A percentile compares a stretch with the other conserved stretches of the same genome.
These are phyloP conservation scores for Jatropha curcas DNA, from an alignment of 345 rosid species.

Conservation along the genomic window DNA sequence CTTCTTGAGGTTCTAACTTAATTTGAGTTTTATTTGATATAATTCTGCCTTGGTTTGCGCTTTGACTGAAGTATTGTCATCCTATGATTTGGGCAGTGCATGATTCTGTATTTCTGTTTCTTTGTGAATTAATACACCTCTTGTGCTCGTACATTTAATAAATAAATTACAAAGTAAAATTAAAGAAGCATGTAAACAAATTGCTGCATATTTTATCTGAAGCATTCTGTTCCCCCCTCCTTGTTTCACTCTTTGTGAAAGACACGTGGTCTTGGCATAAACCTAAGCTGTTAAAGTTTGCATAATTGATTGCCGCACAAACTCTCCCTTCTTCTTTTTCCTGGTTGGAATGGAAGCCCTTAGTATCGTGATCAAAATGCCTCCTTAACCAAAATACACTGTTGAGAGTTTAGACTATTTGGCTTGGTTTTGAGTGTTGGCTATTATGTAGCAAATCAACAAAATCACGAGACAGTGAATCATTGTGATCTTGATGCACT, in stretches of 20 bases:
- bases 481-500: no score
- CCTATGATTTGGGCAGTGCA: neutral
- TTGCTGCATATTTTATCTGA: neutral
- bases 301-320: neutral
- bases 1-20: conserved; percentile 5
- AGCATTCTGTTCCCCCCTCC: neutral
- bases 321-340: neutral
- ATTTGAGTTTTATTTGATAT: neutral
- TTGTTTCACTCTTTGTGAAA: neutral
- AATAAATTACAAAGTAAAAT: neutral
- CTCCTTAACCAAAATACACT: neutral
- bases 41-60: neutral
- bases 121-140: neutral
- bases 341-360: neutral
- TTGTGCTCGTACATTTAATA: neutral
- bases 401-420: neutral
- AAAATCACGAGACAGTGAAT: no score
- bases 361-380: neutral
- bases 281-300: neutral
- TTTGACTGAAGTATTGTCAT: neutral
- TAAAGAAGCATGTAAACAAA: neutral
- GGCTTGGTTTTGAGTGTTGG: no score
- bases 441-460: no score
- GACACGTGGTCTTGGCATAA: neutral
- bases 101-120: neutral